Conservation (phyloP, 148 eudicot genomes). For the Silene uniflora region DNA sequence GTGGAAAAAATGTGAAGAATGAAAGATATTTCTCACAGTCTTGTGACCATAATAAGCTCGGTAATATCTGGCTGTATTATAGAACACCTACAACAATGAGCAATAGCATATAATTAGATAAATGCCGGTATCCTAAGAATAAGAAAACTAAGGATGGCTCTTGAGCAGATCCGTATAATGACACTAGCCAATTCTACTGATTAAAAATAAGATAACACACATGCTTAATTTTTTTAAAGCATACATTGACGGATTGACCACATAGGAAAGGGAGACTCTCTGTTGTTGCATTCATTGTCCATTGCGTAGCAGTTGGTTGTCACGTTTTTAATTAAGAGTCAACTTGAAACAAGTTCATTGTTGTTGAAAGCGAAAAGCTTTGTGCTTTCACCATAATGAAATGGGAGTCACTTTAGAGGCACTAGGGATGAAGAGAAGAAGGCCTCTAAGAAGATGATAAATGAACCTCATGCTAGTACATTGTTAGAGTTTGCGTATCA, state of each 20-base stretch:
- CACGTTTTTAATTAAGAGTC: not conserved
- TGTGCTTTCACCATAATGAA: not conserved
- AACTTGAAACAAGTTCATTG: not conserved
- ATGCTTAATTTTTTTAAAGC: not conserved
- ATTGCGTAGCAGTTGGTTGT: not conserved
- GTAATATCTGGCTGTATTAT: constrained; percentile 90
- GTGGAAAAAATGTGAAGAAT: not conserved
- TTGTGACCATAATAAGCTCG: constrained; percentile 92
- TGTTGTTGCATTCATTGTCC: not conserved
- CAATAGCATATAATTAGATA: not conserved
- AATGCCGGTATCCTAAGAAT: not conserved
- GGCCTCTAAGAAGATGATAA: no score
- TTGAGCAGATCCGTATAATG: not conserved
- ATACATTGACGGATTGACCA: no score
- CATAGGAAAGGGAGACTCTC: no score
- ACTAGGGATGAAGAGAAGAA: not conserved
- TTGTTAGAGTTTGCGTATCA: no score
- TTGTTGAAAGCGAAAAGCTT: not conserved
- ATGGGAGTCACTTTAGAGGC: not conserved
- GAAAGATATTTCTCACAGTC: constrained; percentile 54
- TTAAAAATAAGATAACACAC: not conserved
- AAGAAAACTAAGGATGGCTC: not conserved
- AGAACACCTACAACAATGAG: constrained; percentile 56
- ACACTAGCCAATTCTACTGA: not conserved
- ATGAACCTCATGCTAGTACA: no score